A percentile compares a stretch with the other conserved stretches of the same genome.
Conservation (phyloP, 768 basidiomycete species). For the Russula sp. region DNA sequence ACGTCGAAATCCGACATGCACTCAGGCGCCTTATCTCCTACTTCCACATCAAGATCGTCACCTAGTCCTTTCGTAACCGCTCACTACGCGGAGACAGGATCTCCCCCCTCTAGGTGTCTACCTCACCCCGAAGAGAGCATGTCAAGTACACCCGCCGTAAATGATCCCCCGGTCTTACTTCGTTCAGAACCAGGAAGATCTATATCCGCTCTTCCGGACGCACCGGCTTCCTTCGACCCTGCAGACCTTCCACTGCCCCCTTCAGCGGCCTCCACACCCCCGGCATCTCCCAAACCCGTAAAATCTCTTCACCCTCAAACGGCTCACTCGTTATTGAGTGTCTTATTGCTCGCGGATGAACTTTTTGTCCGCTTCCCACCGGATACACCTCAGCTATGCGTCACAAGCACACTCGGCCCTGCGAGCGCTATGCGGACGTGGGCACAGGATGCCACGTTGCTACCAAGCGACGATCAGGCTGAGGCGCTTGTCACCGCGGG, state of each 20-base stretch:
- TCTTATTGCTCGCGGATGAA: conserved; percentile 51
- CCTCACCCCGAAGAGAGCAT: background rate
- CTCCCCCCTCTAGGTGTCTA: background rate
- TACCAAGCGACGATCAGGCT: conserved; percentile 48
- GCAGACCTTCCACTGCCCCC: conserved; percentile 15
- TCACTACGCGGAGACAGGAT: background rate
- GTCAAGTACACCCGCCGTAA: background rate
- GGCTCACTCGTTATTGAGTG: conserved; percentile 34
- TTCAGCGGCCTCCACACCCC: conserved; percentile 6
- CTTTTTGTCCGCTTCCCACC: conserved; percentile 57
- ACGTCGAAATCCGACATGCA: background rate
- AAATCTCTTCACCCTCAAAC: conserved; percentile 18
- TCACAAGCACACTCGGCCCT: conserved; percentile 65
- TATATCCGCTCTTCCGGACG: background rate
- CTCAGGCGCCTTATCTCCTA: background rate
- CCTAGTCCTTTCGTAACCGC: background rate
- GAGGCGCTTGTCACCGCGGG: conserved; percentile 52
- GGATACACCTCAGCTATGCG: conserved; percentile 42
- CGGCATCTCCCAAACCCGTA: conserved; percentile 18
- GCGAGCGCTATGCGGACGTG: conserved; percentile 73
- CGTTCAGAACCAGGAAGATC: background rate
- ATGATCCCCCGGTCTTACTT: background rate
- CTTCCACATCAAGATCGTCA: background rate
- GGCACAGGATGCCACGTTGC: conserved; percentile 40
- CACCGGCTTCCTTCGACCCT: background rate